Conservation (phyloP, 73 alveolate species). For the Durusdinium trenchii region DNA sequence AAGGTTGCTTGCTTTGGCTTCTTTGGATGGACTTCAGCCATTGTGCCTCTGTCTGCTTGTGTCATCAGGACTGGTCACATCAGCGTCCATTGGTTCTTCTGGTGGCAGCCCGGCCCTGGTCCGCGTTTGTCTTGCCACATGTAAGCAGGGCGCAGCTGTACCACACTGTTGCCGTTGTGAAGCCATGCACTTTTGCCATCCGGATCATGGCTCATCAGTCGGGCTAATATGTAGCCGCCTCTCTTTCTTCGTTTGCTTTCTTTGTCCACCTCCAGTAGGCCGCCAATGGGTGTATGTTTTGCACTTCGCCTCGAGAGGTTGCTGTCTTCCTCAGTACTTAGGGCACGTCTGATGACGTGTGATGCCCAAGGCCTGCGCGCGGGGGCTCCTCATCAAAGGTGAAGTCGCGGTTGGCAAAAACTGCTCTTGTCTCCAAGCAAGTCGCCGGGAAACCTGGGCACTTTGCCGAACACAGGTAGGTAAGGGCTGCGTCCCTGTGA, state of each 20-base stretch:
- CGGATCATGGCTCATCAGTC: not conserved
- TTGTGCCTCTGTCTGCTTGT: not conserved
- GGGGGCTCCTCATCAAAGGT: not conserved
- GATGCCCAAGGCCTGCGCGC: constrained; percentile 19
- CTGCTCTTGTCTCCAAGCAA: not conserved
- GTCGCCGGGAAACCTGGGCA: constrained; percentile 45
- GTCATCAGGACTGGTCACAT: not conserved
- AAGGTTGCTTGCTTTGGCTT: too few species aligned
- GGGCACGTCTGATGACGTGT: not conserved
- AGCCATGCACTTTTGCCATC: constrained; percentile 62
- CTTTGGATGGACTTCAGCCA: too few species aligned
- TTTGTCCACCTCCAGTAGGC: constrained; percentile 52
- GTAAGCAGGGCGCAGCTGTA: constrained; percentile 23
- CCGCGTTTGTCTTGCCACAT: constrained; percentile 31
- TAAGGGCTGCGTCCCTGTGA: not conserved
- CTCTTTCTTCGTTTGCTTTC: constrained; percentile 21
- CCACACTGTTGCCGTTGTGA: constrained; percentile 1
- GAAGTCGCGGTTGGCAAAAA: not conserved
- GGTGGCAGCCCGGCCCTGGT: constrained; percentile 29
- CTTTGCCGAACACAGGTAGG: not conserved
- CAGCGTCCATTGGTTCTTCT: not conserved
- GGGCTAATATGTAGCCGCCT: constrained; percentile 48
- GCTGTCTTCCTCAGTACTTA: constrained; percentile 55
- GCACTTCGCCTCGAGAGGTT: not conserved
- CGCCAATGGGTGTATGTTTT: not conserved